phyloP scores from a whole-genome alignment of 1,139 yeast species.

The Debaryomyces fabryi region DNA sequence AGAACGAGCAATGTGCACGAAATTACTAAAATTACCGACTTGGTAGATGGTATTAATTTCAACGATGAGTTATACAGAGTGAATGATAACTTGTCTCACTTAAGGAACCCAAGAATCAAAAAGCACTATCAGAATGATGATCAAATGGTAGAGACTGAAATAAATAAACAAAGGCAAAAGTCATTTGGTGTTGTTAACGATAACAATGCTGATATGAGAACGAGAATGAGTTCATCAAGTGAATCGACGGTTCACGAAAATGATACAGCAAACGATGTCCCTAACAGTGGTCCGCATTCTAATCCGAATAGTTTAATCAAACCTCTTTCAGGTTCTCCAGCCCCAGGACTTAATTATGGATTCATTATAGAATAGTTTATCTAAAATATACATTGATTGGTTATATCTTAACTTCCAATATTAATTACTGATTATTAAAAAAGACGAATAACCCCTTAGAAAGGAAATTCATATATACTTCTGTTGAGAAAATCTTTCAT shows the following conservation, averaged over 20 bases:
- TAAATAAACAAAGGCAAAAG: conserved; percentile 21
- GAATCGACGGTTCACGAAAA: conserved; percentile 4
- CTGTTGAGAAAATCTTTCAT: too few relatives aligned
- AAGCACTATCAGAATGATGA: conserved; percentile 32
- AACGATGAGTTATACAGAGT: conserved; percentile 24
- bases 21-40: conserved; percentile 25
- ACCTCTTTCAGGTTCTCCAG: conserved; percentile 7
- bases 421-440: too few relatives aligned
- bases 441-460: too few relatives aligned
- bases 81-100: conserved; percentile 28
- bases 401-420: too few relatives aligned
- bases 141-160: conserved; percentile 3
- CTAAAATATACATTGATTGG: not conserved
- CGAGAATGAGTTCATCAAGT: conserved; percentile 8
- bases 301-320: conserved; percentile 4
- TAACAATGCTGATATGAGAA: conserved; percentile 9
- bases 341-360: conserved; percentile 25
- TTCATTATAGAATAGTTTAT: conserved; percentile 20
- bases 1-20: conserved; percentile 22
- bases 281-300: not conserved
- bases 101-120: conserved; percentile 41
- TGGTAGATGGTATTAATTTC: conserved; percentile 32
- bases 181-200: conserved; percentile 30
- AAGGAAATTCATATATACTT: too few relatives aligned
- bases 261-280: conserved; percentile 7